Base-by-base conservation (phyloP, 2,329 filamentous ascomycete species). In the Zymoseptoria pseudotritici region DNA sequence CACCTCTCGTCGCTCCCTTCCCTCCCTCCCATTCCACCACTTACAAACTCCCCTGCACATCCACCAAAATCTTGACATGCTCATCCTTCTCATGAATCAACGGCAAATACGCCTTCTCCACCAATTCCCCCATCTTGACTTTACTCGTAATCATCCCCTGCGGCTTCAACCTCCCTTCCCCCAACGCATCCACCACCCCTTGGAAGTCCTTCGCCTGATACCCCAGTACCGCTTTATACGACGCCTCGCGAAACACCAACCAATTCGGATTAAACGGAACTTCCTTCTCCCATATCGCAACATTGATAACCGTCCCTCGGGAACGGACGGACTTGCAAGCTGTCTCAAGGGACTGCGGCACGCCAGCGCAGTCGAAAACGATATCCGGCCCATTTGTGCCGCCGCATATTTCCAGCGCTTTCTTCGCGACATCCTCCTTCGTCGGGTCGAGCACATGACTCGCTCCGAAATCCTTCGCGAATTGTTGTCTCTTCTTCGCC, bases 31-130 rank as follows among this genome's bases (percentile, higher is more conserved):
- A n/a, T n/a, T n/a, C n/a, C n/a, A n/a, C n/a, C n/a, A n/a, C n/a
- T n/a, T n/a, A 24, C 13, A 46, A 46, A 46, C 36, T 46, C 36
- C 36, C 63, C 24, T 65, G 63, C 26, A 72, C 66, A 61, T 84
- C 79, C 1, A 87, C 81, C 53, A 87, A 64, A 29, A 87, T 82
- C 73, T 87, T 87, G 26, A 86, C 83, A 66, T 86, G 82, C 57
- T 79, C 82, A 53, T 86, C 82, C 66, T 83, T 85, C 62, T 86
- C 79, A 6, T 81, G 72, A 36, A 86, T 80, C 58, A 87, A 71
- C 1, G 82, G 77, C 58, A 80, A 76, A 63, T 86, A 82, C 0
- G 83, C 85, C 46, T 82, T 77, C 36, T 85, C 78, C 0, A 85
- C 82, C 10, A 86, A 71, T 19, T 82, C 75, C 20, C 83, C 79